A percentile compares a stretch with the other conserved stretches of the same genome.
Evolutionary conservation across 1,284 basidiomycete genomes (phyloP).

Genomic region (Puccinia horiana): DNA sequence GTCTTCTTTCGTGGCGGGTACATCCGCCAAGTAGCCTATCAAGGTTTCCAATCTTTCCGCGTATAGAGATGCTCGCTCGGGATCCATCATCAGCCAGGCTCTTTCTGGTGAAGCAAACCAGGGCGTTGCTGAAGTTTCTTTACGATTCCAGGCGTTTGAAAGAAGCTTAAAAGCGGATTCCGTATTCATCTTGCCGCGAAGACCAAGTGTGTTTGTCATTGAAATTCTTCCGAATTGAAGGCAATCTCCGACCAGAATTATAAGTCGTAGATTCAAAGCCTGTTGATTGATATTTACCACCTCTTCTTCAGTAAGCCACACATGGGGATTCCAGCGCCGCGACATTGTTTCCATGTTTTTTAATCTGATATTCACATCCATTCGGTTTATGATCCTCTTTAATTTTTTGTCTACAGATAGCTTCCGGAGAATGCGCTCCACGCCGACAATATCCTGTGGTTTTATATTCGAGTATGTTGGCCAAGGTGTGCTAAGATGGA

Average conservation of each 20-base stretch:
- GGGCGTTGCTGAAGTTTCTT: not conserved
- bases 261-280: not conserved
- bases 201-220: not conserved
- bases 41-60: constrained; percentile 2
- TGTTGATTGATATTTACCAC: constrained; percentile 3
- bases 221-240: constrained; percentile 7
- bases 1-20: not conserved
- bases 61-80: not conserved
- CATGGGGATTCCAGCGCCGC: not conserved
- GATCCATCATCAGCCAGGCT: constrained; percentile 18
- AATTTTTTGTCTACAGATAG: no score
- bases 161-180: not conserved
- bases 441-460: not conserved
- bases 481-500: not conserved
- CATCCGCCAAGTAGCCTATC: not conserved
- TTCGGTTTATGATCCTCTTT: not conserved
- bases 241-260: constrained; percentile 10
- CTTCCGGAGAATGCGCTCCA: not conserved
- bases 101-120: constrained; percentile 9
- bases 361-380: not conserved
- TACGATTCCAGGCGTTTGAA: not conserved
- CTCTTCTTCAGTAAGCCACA: not conserved
- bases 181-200: not conserved
- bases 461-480: not conserved
- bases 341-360: not conserved